These are phyloP conservation scores for Rosa persica DNA, from an alignment of 306 rosid genomes.

Conservation along the genomic window DNA sequence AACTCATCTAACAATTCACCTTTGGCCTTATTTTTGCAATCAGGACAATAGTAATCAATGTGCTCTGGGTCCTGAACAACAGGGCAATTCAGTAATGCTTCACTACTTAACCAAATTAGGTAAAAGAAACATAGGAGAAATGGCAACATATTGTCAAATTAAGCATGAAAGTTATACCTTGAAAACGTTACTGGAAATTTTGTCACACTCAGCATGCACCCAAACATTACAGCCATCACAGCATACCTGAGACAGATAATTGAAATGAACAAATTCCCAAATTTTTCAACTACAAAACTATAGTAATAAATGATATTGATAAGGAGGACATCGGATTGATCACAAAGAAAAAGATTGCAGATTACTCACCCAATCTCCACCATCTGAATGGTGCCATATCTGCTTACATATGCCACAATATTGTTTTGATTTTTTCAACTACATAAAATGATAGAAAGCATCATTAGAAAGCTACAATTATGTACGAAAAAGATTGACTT, in stretches of 20 bases:
- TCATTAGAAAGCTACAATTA: slow-evolving; percentile 12
- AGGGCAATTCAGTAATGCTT: slow-evolving; percentile 20
- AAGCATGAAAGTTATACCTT: slow-evolving; percentile 51
- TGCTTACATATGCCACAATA: slow-evolving; percentile 94
- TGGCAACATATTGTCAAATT: slow-evolving; percentile 5
- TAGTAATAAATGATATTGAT: background rate
- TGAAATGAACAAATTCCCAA: slow-evolving; percentile 32
- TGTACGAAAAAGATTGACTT: background rate
- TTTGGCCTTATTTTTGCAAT: slow-evolving; percentile 58
- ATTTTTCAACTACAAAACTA: slow-evolving; percentile 17
- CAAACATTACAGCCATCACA: slow-evolving; percentile 98
- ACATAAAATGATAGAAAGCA: slow-evolving; percentile 21
- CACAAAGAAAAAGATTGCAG: slow-evolving; percentile 7
- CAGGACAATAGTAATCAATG: slow-evolving; percentile 84
- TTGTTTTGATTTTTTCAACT: slow-evolving; percentile 88
- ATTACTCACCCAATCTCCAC: slow-evolving; percentile 91
- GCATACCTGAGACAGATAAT: slow-evolving; percentile 61
- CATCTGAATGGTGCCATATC: slow-evolving; percentile 96
- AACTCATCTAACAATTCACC: slow-evolving; percentile 38
- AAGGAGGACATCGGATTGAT: background rate
- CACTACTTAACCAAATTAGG: slow-evolving; percentile 12
- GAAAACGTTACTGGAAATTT: slow-evolving; percentile 54
- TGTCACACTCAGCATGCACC: slow-evolving; percentile 96
- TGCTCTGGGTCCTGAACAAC: slow-evolving; percentile 67
- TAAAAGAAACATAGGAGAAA: slow-evolving; percentile 23